These are phyloP conservation scores for Chaetomium globosum DNA, from an alignment of 2,329 filamentous ascomycete species.

Conservation along the genomic window DNA sequence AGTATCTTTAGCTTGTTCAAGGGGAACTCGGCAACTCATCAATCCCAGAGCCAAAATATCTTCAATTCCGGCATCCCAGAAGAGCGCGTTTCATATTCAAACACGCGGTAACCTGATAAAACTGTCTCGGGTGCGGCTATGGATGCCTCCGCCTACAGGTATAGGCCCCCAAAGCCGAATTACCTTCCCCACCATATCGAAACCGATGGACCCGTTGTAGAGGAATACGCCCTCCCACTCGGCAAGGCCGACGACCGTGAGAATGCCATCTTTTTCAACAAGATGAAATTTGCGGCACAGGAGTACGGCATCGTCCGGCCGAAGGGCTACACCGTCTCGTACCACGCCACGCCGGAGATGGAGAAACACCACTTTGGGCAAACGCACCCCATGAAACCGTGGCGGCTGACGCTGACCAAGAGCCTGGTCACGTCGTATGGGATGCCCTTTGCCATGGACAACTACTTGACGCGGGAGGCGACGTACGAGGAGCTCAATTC, in stretches of 20 bases:
- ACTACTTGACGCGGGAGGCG: slow-evolving; percentile 81
- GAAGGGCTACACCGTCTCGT: slow-evolving; percentile 87
- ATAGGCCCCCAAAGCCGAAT: slow-evolving; percentile 60
- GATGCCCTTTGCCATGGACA: slow-evolving; percentile 95
- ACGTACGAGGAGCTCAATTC: slow-evolving; percentile 83
- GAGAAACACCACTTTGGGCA: slow-evolving; percentile 97
- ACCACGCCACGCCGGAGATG: slow-evolving; percentile 91
- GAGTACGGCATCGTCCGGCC: slow-evolving; percentile 75
- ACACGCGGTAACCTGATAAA: background rate
- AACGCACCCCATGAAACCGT: slow-evolving; percentile 98
- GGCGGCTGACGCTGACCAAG: slow-evolving; percentile 93
- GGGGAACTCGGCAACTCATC: background rate
- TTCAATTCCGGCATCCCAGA: background rate
- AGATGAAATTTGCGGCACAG: slow-evolving; percentile 59
- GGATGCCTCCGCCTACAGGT: slow-evolving; percentile 54
- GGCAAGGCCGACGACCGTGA: slow-evolving; percentile 56
- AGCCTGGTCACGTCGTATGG: slow-evolving; percentile 93
- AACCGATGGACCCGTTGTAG: slow-evolving; percentile 54
- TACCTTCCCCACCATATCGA: slow-evolving; percentile 60
- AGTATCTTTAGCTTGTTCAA: background rate
- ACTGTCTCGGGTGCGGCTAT: slow-evolving; percentile 34
- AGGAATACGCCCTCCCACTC: slow-evolving; percentile 56
- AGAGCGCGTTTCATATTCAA: background rate
- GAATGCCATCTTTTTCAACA: slow-evolving; percentile 59
- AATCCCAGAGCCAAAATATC: background rate